Evolutionary conservation across 345 rosid species (phyloP), one percentile per base, ranked within the genome.

Genomic region (Corchorus capsularis): DNA sequence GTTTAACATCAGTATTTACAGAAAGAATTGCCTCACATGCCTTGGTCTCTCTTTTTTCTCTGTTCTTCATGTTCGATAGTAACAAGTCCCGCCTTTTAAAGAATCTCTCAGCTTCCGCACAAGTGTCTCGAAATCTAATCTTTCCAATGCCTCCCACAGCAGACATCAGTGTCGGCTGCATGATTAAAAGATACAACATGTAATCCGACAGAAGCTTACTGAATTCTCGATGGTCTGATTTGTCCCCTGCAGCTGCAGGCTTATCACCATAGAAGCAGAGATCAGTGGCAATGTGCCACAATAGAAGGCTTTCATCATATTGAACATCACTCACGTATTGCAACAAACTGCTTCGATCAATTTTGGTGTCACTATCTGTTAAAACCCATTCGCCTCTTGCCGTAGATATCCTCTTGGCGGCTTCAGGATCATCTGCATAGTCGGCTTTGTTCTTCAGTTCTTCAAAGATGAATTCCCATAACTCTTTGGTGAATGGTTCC

Each of bases 271-370:
- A 72, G 86, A 77, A 87, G 47, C 85, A 62, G 43, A 90, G 83
- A 71, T 89, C 91, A 4, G 92, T 90, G 17, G 94, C 91, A 20
- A 90, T 73, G 67, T 90, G 94, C 91, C 92, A 85, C 46, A 85
- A 50, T 7, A 87, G 79, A 35, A 87, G 74, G 77, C 84, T 81
- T 63, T 87, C 86, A 63, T 85, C 90, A 8, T 85, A 85, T 16
- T 75, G 82, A 73, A 83, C 83, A 53, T 72, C 79, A 6, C 64
- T 49, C 64, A 85, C 80, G 27, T 83, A 88, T 37, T 72, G 77
- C 83, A 86, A 80, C 14, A 91, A 71, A 20, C 47, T 15, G 64
- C 45, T 50, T 0, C 63, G 69, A 7, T 75, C 37, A 2, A 5
- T 41, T 2, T 54, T 70, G 5, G 32, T 37, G 4, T 39, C 72